Percentiles rank a stretch among this genome's conserved stretches.
These are phyloP conservation scores for Thymus mandschuricus DNA, from an alignment of 257 asterid species.

Conservation along the genomic window DNA sequence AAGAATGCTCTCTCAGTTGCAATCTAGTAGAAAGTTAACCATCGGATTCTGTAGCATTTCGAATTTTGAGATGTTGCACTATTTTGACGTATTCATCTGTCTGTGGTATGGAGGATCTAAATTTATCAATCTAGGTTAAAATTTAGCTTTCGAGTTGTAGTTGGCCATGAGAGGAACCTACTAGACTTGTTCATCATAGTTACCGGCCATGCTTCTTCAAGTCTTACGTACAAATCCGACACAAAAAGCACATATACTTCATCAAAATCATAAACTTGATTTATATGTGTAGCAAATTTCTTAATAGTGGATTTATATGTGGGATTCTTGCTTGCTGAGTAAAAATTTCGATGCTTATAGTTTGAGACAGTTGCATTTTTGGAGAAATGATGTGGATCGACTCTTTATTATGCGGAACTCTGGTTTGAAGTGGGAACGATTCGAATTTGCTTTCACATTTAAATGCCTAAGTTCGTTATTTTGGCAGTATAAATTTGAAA, in stretches of 20 bases:
- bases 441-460: not conserved
- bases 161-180: not conserved
- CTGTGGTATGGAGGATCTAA: no score
- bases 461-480: not conserved
- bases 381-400: no score
- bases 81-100: no score
- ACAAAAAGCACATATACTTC: no score
- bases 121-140: no score
- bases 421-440: not conserved
- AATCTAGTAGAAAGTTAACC: not conserved
- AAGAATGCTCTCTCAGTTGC: slow-evolving; percentile 15
- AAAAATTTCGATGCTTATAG: no score
- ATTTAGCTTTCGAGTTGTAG: not conserved
- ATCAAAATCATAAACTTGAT: no score
- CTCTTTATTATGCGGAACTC: no score
- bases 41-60: not conserved
- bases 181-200: not conserved
- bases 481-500: not conserved
- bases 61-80: not conserved
- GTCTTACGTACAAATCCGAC: not conserved
- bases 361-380: no score
- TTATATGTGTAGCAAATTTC: no score
- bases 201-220: not conserved
- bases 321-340: no score
- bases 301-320: no score